Evolutionary conservation across 2,329 filamentous ascomycete genomes (phyloP).

Genomic region (Orbilia blumenaviensis): DNA sequence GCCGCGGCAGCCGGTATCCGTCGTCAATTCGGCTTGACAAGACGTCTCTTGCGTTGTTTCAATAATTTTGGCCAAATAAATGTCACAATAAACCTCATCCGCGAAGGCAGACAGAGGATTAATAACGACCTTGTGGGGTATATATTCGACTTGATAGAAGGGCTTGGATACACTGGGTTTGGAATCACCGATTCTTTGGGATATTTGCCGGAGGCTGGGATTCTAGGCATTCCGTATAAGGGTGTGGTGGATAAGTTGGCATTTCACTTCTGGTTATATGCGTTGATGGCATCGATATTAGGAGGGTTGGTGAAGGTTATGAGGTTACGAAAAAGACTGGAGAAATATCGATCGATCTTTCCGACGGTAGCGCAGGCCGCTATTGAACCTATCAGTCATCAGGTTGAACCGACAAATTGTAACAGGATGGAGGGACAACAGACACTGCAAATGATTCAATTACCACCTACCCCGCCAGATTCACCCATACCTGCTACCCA

Average conservation of each 20-base stretch:
- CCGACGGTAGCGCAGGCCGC: neutral
- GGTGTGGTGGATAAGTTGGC: conserved; percentile 38
- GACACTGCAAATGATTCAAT: neutral
- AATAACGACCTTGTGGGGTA: conserved; percentile 16
- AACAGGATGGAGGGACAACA: neutral
- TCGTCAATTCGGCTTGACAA: conserved; percentile 45
- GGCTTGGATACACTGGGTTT: conserved; percentile 44
- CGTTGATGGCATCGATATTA: conserved; percentile 41
- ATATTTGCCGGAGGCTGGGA: conserved; percentile 44
- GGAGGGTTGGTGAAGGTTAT: conserved; percentile 26
- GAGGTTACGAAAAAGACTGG: conserved; percentile 13
- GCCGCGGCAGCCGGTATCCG: conserved; percentile 39
- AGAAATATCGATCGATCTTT: conserved; percentile 36
- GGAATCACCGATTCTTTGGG: conserved; percentile 43
- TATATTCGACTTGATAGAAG: conserved; percentile 38
- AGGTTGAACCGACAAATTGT: neutral
- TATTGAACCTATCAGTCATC: neutral
- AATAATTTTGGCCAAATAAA: conserved; percentile 47
- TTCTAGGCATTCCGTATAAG: conserved; percentile 35
- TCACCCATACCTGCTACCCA: conserved; percentile 28
- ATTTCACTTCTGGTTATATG: conserved; percentile 51
- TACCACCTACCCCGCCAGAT: conserved; percentile 43
- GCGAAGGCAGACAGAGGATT: conserved; percentile 20
- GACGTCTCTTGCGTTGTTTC: conserved; percentile 42
- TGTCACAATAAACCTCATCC: conserved; percentile 24